phyloP scores from a whole-genome alignment of 2,329 filamentous ascomycete genomes.

The Sclerotinia nivalis region DNA sequence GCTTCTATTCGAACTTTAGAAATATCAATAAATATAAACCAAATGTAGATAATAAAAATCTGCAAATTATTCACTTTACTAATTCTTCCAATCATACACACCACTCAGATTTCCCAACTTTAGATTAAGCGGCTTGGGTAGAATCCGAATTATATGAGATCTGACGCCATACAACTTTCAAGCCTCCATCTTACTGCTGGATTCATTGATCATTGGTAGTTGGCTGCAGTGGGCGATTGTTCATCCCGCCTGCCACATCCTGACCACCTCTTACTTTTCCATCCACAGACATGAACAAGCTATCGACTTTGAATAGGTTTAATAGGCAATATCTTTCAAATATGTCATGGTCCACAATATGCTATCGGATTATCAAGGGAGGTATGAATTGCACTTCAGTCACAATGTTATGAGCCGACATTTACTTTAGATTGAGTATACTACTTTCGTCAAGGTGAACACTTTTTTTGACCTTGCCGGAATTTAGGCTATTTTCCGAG shows the following conservation, averaged over 20 bases:
- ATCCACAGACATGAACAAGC: neutral
- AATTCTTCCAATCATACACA: too few species aligned
- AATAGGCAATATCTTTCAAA: neutral
- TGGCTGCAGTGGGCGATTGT: neutral
- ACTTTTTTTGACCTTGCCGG: too few species aligned
- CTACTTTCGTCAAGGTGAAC: neutral
- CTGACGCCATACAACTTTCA: too few species aligned
- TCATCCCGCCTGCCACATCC: neutral
- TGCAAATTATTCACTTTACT: too few species aligned
- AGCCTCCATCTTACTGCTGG: too few species aligned
- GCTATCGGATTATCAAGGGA: neutral
- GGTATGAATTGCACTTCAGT: neutral
- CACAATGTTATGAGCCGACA: neutral
- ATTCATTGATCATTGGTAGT: too few species aligned
- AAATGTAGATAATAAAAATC: too few species aligned
- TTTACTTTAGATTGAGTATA: neutral
- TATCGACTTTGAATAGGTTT: neutral
- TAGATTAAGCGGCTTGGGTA: too few species aligned
- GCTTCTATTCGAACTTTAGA: too few species aligned
- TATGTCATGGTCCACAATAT: neutral
- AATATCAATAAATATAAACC: too few species aligned
- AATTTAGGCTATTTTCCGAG: neutral
- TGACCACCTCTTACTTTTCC: neutral
- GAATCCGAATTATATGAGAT: too few species aligned
- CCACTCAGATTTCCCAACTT: too few species aligned